These are phyloP conservation scores for Antitrichia curtipendula DNA, from an alignment of 225 moss, liverwort and hornwort genomes.

Conservation along the genomic window DNA sequence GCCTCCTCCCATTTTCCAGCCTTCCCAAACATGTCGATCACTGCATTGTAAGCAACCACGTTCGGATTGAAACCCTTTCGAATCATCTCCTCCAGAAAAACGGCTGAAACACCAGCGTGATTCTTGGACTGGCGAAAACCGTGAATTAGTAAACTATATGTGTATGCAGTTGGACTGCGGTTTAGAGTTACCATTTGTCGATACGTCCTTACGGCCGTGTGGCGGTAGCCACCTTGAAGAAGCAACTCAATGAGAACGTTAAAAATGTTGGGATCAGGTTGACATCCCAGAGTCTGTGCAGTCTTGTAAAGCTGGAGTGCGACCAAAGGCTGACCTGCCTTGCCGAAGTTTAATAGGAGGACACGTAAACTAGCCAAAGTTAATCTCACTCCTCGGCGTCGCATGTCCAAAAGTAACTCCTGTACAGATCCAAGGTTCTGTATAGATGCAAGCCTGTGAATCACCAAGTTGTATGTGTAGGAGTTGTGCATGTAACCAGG, in stretches of 20 bases:
- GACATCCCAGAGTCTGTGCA: neutral
- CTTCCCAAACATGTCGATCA: neutral
- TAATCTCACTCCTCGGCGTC: neutral
- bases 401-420: neutral
- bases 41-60: neutral
- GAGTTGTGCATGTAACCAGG: neutral
- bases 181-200: neutral
- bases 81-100: neutral
- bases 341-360: neutral
- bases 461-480: neutral
- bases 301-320: neutral
- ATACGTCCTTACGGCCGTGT: neutral
- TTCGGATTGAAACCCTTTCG: neutral
- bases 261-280: neutral
- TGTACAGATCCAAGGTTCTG: neutral
- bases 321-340: neutral
- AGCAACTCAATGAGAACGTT: neutral
- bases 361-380: neutral
- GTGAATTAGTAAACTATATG: neutral
- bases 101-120: neutral
- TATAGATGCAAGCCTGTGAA: neutral
- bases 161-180: neutral
- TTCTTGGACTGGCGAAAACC: neutral
- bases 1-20: neutral
- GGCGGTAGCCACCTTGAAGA: neutral